Evolutionary conservation across 192 early-diverging fungal species (phyloP).

Genomic region (Coemansia sp.): DNA sequence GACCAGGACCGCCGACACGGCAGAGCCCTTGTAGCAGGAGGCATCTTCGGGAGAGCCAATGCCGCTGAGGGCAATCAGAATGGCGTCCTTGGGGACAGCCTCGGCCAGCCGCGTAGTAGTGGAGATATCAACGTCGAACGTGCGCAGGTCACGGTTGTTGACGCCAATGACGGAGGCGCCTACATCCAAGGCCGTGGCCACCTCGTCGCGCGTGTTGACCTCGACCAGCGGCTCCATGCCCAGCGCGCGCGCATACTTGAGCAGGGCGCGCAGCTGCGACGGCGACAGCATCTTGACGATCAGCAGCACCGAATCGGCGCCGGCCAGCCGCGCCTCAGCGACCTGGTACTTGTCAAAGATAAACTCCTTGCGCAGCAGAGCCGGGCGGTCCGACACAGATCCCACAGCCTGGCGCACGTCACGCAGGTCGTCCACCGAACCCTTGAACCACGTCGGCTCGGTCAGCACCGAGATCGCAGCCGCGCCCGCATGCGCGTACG

Average conservation of each 20-base stretch:
- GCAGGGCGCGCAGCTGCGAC: constrained; percentile 59
- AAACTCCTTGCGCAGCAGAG: constrained; percentile 96
- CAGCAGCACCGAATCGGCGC: constrained; percentile 92
- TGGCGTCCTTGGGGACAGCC: constrained; percentile 60
- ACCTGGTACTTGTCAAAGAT: constrained; percentile 95
- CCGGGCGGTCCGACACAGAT: constrained; percentile 66
- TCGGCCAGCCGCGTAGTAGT: constrained; percentile 71
- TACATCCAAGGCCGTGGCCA: constrained; percentile 73
- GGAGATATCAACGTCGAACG: constrained; percentile 90
- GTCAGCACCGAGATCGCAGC: constrained; percentile 95
- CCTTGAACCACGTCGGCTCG: constrained; percentile 99
- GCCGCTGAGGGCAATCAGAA: constrained; percentile 86
- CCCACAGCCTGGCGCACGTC: constrained; percentile 72
- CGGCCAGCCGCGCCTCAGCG: constrained; percentile 87
- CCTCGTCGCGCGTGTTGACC: constrained; percentile 87
- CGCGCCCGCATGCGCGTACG: constrained; percentile 85
- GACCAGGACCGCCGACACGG: constrained; percentile 79
- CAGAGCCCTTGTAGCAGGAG: constrained; percentile 66
- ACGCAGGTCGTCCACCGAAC: constrained; percentile 84
- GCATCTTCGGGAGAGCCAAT: constrained; percentile 82
- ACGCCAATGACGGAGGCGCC: constrained; percentile 91
- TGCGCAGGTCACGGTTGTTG: constrained; percentile 97
- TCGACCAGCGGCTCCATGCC: constrained; percentile 99
- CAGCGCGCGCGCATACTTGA: constrained; percentile 67
- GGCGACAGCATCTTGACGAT: constrained; percentile 91